A percentile compares a stretch with the other conserved stretches of the same genome.
Evolutionary conservation across 2,329 filamentous ascomycete species (phyloP).

Genomic region (Coniella lustricola): DNA sequence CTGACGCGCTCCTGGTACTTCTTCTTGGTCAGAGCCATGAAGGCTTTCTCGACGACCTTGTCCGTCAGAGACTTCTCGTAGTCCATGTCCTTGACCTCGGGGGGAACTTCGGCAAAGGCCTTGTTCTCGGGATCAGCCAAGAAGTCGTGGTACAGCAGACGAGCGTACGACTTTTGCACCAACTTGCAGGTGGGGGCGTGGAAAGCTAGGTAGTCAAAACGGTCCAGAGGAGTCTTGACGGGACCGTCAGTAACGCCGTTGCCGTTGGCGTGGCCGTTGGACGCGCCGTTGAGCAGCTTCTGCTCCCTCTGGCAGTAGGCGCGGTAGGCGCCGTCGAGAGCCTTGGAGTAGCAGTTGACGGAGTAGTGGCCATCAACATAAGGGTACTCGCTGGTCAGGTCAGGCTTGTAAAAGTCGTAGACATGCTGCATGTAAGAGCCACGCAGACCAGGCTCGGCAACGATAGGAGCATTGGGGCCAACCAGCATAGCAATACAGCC

Average conservation of each 20-base stretch:
- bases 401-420: slow-evolving; percentile 89
- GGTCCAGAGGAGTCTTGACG: slow-evolving; percentile 61
- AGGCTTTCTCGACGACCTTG: slow-evolving; percentile 80
- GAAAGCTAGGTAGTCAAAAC: slow-evolving; percentile 79
- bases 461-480: slow-evolving; percentile 70
- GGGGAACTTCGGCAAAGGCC: slow-evolving; percentile 66
- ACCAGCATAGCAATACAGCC: slow-evolving; percentile 73
- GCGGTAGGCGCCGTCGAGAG: slow-evolving; percentile 74
- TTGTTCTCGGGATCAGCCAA: slow-evolving; percentile 60
- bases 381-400: slow-evolving; percentile 80
- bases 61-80: slow-evolving; percentile 74
- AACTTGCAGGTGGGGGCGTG: slow-evolving; percentile 84
- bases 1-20: slow-evolving; percentile 71
- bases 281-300: slow-evolving; percentile 37
- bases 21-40: slow-evolving; percentile 80
- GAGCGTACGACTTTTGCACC: slow-evolving; percentile 77
- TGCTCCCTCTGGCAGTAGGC: slow-evolving; percentile 71
- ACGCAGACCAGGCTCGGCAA: slow-evolving; percentile 70
- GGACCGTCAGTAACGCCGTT: slow-evolving; percentile 46
- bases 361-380: slow-evolving; percentile 82
- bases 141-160: slow-evolving; percentile 82
- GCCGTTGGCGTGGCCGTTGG: slow-evolving; percentile 46
- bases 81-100: slow-evolving; percentile 70
- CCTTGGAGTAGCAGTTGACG: slow-evolving; percentile 72
- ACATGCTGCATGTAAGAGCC: slow-evolving; percentile 76